A percentile compares a stretch with the other conserved stretches of the same genome.
Evolutionary conservation across 225 moss, liverwort and hornwort species (phyloP).

Genomic region (Pseudoscleropodium purum): DNA sequence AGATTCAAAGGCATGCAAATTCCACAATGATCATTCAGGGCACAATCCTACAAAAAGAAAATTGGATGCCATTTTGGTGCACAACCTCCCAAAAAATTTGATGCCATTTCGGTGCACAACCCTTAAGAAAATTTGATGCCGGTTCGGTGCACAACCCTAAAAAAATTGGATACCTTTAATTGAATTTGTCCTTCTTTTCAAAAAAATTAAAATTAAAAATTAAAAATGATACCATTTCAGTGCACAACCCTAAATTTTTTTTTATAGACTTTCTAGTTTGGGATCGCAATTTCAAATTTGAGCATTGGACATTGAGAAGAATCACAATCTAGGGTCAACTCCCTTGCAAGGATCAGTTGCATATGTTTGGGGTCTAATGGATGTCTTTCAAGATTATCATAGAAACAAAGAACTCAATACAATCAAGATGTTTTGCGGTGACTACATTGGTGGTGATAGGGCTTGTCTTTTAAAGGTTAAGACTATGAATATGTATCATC

Average conservation of each 20-base stretch:
- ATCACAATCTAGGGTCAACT: background rate
- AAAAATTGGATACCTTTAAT: too few relatives aligned
- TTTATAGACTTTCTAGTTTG: background rate
- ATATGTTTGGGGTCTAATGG: background rate
- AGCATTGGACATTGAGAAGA: background rate
- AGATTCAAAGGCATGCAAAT: background rate
- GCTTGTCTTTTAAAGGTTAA: background rate
- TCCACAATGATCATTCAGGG: background rate
- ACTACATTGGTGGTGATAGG: background rate
- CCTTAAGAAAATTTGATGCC: too few relatives aligned
- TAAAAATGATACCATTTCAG: too few relatives aligned
- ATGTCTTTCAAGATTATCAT: background rate
- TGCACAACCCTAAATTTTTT: too few relatives aligned
- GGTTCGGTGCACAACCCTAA: too few relatives aligned
- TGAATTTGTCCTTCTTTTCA: too few relatives aligned
- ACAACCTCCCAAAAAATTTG: background rate
- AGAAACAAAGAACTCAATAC: background rate
- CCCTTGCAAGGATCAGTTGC: background rate
- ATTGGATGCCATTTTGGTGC: background rate
- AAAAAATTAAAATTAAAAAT: too few relatives aligned
- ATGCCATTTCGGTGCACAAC: too few relatives aligned
- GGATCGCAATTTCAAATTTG: background rate
- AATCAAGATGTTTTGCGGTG: fast-evolving
- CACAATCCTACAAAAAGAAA: too few relatives aligned
- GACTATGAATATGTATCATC: background rate